Base-by-base conservation (phyloP, 768 basidiomycete species). In the Russula sp. region DNA sequence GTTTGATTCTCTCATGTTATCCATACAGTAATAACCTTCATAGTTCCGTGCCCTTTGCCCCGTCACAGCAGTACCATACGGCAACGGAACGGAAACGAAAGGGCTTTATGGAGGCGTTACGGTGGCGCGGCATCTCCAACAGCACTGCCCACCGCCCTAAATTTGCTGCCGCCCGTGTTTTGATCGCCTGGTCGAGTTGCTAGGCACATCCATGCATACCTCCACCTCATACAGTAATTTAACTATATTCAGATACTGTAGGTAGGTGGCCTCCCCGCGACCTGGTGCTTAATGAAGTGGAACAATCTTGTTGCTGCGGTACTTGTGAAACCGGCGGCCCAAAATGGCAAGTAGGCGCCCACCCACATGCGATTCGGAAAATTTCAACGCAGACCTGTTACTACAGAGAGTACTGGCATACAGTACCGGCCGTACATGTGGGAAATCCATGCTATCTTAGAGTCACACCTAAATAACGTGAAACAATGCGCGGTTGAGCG, bases 401-500 rank as follows among this genome's bases (percentile, higher is more conserved):
- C 27, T 27, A 27, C 27, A 27, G 2, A 27, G 27, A 27, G 27
- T 27, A 27, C 27, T 27, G 27, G 27, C 27, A 27, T 27, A 2
- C 27, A 27, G 1, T 22, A 22, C 22, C 22, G 22, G 22, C 27
- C 27, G 27, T 27, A 27, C 27, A 27, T 27, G 27, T 2, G 2
- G 27, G 2, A 27, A 27, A 27, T 3, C 27, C 37, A 8, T 11
- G 37, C 16, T 40, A 40, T 1, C 45, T 47, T 50, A 9, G 13
- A 27, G 11, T 14, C 27, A 50, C 27, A 27, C 27, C 20, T 7
- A 14, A 22, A 35, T 51, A 16, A 39, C n/a, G 62, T 55, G 53
- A 52, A 61, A 52, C 35, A 57, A 53, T 54, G 61, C 66, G 64
- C 66, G 66, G 66, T 68, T 68, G 66, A 68, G 66, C 66, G 66